Conservation (phyloP, 2,329 filamentous ascomycete species). For the Aureobasidium sp. region DNA sequence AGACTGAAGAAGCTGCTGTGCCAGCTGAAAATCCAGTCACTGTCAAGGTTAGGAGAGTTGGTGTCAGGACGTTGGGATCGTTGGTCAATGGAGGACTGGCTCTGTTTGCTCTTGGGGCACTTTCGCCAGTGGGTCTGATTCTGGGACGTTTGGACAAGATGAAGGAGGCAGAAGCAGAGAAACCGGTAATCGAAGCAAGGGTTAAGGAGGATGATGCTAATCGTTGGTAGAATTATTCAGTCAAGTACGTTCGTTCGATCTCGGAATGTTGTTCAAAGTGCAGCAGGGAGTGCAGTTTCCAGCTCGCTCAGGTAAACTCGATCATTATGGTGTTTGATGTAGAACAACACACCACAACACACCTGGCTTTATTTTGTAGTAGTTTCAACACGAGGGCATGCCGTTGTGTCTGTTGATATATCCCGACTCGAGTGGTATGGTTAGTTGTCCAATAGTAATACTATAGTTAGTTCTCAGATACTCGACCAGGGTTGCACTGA, state of each 20-base stretch:
- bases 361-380: too few species aligned
- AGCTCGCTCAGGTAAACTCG: too few species aligned
- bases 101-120: constrained; percentile 1
- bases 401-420: too few species aligned
- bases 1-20: not conserved
- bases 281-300: too few species aligned
- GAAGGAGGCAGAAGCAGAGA: not conserved
- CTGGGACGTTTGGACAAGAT: not conserved
- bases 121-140: constrained; percentile 3
- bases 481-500: too few species aligned
- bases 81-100: constrained; percentile 4
- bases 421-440: too few species aligned
- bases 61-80: not conserved
- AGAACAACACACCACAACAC: too few species aligned
- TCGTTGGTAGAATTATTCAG: not conserved
- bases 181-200: not conserved
- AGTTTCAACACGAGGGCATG: too few species aligned
- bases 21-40: not conserved
- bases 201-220: not conserved
- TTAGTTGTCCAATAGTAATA: too few species aligned
- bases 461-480: too few species aligned
- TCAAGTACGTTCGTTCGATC: not conserved
- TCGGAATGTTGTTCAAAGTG: too few species aligned
- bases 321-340: too few species aligned
- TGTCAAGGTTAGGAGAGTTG: not conserved